Conservation (phyloP, 768 basidiomycete species). For the Dacryopinax primogenitus region DNA sequence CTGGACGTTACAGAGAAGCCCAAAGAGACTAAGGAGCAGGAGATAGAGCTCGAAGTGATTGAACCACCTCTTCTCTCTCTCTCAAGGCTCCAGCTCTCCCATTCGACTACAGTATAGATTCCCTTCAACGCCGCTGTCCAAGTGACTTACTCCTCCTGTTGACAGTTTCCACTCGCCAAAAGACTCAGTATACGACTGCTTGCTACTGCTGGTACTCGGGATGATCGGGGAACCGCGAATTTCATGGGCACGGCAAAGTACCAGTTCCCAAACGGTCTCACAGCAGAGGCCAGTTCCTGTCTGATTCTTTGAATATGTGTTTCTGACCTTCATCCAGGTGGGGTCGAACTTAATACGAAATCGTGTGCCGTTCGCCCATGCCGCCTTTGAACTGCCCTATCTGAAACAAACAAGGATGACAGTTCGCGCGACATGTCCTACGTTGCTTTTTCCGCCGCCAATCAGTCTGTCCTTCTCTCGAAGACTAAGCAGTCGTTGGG, state of each 20-base stretch:
- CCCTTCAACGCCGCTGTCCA: too few relatives aligned
- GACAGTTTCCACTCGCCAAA: too few relatives aligned
- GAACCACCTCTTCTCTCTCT: too few relatives aligned
- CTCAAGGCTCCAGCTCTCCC: too few relatives aligned
- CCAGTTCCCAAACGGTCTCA: background rate
- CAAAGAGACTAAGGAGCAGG: too few relatives aligned
- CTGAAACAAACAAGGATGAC: background rate
- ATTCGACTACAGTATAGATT: too few relatives aligned
- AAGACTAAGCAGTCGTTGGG: background rate
- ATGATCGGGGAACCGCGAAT: background rate
- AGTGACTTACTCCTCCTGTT: too few relatives aligned
- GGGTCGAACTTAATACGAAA: background rate
- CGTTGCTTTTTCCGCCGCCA: background rate
- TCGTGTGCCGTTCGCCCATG: background rate
- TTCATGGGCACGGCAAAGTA: background rate
- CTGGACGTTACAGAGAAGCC: too few relatives aligned
- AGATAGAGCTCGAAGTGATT: too few relatives aligned
- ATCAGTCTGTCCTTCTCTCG: background rate
- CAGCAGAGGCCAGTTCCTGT: background rate
- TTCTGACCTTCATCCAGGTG: background rate
- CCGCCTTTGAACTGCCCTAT: background rate
- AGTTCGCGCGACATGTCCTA: background rate
- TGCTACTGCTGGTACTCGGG: background rate
- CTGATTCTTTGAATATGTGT: background rate
- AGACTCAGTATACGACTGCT: background rate